Evolutionary conservation across 129 eudicot genomes (phyloP), one percentile per base, ranked within the genome.

Genomic region (Apium graveolens): DNA sequence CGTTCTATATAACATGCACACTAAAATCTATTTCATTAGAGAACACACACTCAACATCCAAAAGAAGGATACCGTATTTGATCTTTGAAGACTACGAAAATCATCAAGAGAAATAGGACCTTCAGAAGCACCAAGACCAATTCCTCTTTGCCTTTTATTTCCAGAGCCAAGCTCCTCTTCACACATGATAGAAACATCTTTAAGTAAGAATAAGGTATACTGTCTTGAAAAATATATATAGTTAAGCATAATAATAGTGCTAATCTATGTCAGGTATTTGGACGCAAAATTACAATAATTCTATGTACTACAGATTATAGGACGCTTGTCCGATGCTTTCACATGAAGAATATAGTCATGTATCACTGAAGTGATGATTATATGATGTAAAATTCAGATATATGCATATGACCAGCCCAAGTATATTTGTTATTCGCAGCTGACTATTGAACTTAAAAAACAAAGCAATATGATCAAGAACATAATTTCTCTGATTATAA

Each of bases 41-140:
- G 45, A 44, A 35, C 46, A 76, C 73, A 78, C 77, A 32, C 73
- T 44, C 41, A 72, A 62, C 43, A 72, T 48, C 31, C 41, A 74
- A 77, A 60, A n/a, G 49, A 74, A 77, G 27, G 68, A 74, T 95
- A 95, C 98, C 96, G 87, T 87, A 80, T 95, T 95, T 80, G 98
- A 95, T 71, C 91, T 86, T 82, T 95, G 97, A 85, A 95, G 93
- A 83, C 94, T 88, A 7, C 97, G 89, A 42, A 95, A 95, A 83
- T 95, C 98, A 84, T 95, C 97, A 69, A 95, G 98, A 72, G 98
- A 95, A 70, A 95, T 76, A 37, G 98, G 98, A 81, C 98, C 98
- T 86, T 92, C 96, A 39, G 91, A 84, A 83, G 92, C 86, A 82
- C 97, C 98, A 45, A 95, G 87, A 34, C 98, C 98, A 74, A 95